Evolutionary conservation across 192 early-diverging fungal species (phyloP).

Genomic region (Coemansia sp.): DNA sequence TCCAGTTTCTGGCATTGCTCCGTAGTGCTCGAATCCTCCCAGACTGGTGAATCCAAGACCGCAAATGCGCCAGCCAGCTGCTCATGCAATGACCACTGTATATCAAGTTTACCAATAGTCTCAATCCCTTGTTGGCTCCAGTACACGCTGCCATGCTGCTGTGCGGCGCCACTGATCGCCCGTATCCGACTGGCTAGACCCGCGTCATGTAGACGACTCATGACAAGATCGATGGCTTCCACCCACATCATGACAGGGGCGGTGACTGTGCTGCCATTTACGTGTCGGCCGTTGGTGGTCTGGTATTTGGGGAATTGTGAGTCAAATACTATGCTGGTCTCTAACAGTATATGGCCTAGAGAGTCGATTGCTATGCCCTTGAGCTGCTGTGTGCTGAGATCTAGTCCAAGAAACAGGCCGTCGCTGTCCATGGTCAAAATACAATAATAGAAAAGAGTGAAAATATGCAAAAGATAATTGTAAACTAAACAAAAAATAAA

Average conservation of each 20-base stretch:
- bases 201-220: constrained; percentile 50
- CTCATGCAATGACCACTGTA: constrained; percentile 32
- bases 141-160: constrained; percentile 89
- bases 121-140: constrained; percentile 62
- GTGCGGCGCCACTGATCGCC: constrained; percentile 72
- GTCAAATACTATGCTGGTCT: constrained; percentile 65
- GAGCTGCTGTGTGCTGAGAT: constrained; percentile 78
- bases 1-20: constrained; percentile 68
- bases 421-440: constrained; percentile 4
- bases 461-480: not conserved
- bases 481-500: no score
- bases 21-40: constrained; percentile 79
- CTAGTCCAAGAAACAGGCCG: constrained; percentile 69
- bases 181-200: constrained; percentile 49
- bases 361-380: constrained; percentile 64
- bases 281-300: constrained; percentile 56
- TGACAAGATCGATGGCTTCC: constrained; percentile 68
- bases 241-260: constrained; percentile 81
- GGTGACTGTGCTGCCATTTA: constrained; percentile 57
- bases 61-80: constrained; percentile 65
- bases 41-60: constrained; percentile 68
- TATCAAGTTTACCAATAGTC: constrained; percentile 46
- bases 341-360: constrained; percentile 35
- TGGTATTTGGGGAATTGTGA: constrained; percentile 63
- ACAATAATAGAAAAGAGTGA: not conserved